Evolutionary conservation across 495 filamentous ascomycete genomes (phyloP), one percentile per base, ranked within the genome.

Genomic region (Achaetomiella virescens): DNA sequence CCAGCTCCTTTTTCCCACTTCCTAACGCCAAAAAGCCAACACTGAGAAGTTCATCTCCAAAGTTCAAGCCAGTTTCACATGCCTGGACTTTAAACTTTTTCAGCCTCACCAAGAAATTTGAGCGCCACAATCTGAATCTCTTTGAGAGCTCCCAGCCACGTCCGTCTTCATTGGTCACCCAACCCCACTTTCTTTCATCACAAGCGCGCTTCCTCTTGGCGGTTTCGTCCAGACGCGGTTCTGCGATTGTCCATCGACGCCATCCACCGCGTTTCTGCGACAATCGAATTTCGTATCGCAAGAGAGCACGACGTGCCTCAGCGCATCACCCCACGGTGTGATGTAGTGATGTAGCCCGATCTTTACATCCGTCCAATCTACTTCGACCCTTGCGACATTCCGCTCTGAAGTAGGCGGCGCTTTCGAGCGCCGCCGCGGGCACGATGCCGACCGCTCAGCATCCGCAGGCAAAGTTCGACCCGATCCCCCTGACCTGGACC

Each of bases 401-500:
- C 3, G 35, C 22, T 43, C 48, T 29, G 14, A 40, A 15, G 36
- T 15, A 9, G 15, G 20, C 35, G 46, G 3, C 36, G 57, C 38
- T 5, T 22, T 25, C 22, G 11, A 35, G 41, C 46, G 38, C 17
- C 52, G 29, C 46, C 37, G 48, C 43, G 33, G 54, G 14, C 54
- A 77, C 56, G 33, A 93, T 93, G 89, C 84, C 87, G 42, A 76
- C 82, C 10, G 72, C 81, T 45, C 72, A 84, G 41, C 84, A 87
- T 55, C 84, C 82, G 14, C 79, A 80, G 61, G 81, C 80, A n/a
- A 75, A 77, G 55, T 97, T 98, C 66, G 85, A 89, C 61, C 89
- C 92, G 1, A 86, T 97, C 37, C 76, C 90, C 0, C 90, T 91
- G 1, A 90, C 59, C 81, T 98, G 52, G 84, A 97, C 61, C 73